phyloP scores from a whole-genome alignment of 805 yeast species.

The Cyberlindnera misumaiensis region DNA sequence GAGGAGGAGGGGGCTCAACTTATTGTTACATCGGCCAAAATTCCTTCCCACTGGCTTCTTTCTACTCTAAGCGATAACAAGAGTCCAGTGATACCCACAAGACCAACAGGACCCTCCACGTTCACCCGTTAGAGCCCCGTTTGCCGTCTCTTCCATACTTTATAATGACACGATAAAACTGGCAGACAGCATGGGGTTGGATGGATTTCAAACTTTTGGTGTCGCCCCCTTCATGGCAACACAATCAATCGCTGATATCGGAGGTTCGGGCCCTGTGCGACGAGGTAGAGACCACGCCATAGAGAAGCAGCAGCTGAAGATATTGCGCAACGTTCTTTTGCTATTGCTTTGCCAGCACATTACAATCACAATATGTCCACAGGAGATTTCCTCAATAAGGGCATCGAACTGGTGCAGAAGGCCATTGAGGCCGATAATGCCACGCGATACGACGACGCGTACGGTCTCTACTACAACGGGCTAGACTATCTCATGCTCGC shows the following conservation, averaged over 20 bases:
- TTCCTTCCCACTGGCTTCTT: background rate
- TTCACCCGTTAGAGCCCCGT: no score
- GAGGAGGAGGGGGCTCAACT: no score
- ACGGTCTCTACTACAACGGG: constrained; percentile 86
- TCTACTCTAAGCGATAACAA: no score
- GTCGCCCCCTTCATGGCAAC: no score
- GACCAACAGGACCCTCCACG: background rate
- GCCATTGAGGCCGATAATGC: constrained; percentile 94
- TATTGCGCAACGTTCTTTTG: background rate
- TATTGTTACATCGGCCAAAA: no score
- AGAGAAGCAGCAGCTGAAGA: background rate
- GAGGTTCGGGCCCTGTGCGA: background rate
- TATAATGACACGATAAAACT: background rate
- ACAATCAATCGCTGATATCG: background rate
- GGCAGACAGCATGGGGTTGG: background rate
- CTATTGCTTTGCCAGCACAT: background rate
- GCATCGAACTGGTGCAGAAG: constrained; percentile 88
- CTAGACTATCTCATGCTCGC: constrained; percentile 94
- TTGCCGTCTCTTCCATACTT: background rate
- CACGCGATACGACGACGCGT: constrained; percentile 88
- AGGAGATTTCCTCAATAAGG: constrained; percentile 82
- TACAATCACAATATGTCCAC: constrained; percentile 31
- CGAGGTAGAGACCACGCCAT: background rate
- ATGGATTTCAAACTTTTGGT: background rate
- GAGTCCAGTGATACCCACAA: no score